Evolutionary conservation across 1,139 yeast species (phyloP).

Genomic region (Yamadazyma dendronema): DNA sequence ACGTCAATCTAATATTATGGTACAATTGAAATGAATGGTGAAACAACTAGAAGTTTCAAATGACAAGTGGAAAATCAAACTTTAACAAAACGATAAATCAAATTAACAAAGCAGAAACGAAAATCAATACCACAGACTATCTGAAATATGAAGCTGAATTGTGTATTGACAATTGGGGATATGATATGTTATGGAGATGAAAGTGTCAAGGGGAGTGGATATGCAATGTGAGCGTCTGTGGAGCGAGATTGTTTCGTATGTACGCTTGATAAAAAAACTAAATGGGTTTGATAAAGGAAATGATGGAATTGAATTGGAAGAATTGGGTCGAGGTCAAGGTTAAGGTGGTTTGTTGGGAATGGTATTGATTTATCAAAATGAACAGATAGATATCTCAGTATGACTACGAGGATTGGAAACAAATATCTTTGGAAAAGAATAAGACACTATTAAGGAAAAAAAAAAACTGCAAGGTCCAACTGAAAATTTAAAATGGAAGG

Average conservation of each 20-base stretch:
- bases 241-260: neutral
- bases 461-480: slow-evolving; percentile 1
- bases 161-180: neutral
- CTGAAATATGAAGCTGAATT: neutral
- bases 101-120: too few relatives aligned
- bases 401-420: neutral
- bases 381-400: neutral
- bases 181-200: neutral
- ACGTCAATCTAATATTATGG: neutral
- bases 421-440: neutral
- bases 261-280: neutral
- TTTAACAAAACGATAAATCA: neutral
- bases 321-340: neutral
- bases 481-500: neutral
- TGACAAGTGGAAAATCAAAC: neutral
- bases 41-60: neutral
- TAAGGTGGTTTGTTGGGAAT: neutral
- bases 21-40: neutral
- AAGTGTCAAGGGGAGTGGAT: neutral
- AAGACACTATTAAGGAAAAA: too few relatives aligned
- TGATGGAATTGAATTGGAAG: neutral
- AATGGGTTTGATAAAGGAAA: neutral
- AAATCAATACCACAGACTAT: neutral
- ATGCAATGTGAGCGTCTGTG: neutral
- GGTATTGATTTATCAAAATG: neutral